Evolutionary conservation across 2,329 filamentous ascomycete genomes (phyloP), one percentile per base, ranked within the genome.

Genomic region (Penicillium janthinellum): DNA sequence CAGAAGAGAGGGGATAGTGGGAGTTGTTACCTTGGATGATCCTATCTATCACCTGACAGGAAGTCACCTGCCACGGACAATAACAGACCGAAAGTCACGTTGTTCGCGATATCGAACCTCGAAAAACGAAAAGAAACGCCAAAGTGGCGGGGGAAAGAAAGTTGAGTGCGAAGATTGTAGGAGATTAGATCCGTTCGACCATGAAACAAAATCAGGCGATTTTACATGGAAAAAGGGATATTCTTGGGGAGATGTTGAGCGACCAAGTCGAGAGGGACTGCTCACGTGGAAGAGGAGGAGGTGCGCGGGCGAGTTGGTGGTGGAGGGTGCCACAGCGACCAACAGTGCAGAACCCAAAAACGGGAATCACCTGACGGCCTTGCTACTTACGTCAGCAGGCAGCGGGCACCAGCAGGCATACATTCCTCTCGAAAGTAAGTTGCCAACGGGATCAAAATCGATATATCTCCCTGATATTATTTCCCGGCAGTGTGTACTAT

Each of bases 21-120:
- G 64, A 62, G 61, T 68, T 58, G 69, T 74, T 71, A 71, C 72
- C 72, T 75, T 72, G 70, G 72, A 75, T 74, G 69, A 69, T 67
- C 67, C 67, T 73, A 60, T 74, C 68, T 77, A 77, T 77, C 75
- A 77, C 75, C 75, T 77, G 75, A 77, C 75, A 73, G 67, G 66
- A 77, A 75, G 75, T 77, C 75, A 77, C 75, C 74, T 76, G 74
- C 73, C 71, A 70, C 70, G 70, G 72, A 72, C 70, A 71, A 74
- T 71, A 76, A 74, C 70, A 76, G 67, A 66, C 53, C 60, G 58
- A 61, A 68, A 63, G 68, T 67, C 67, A 68, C 65, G 65, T 68
- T 67, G 66, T 67, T 66, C 59, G 65, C 63, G 65, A 67, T 67
- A 64, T 64, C 53, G 62, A 64, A 70, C 65, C 65, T 69, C 70